phyloP scores from a whole-genome alignment of 2,329 filamentous ascomycete species.

The Colletotrichum falcatum region DNA sequence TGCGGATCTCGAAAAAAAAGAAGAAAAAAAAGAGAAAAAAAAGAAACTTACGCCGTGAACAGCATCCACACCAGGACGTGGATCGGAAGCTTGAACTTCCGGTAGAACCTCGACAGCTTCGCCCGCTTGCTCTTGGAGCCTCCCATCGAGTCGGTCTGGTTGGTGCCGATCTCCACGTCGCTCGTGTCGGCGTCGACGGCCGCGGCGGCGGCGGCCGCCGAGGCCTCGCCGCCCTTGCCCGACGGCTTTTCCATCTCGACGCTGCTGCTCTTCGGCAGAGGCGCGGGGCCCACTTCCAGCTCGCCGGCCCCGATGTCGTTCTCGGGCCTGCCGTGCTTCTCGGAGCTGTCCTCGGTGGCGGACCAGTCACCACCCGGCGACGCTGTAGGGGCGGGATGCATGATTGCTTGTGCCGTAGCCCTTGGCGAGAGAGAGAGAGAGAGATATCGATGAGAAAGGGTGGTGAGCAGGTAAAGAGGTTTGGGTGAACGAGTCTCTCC shows the following conservation, averaged over 20 bases:
- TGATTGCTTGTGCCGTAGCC: constrained; percentile 15
- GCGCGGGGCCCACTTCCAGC: not conserved
- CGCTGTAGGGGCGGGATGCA: constrained; percentile 16
- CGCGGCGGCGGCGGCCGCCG: not conserved
- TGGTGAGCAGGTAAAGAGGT: constrained; percentile 5
- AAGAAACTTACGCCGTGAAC: constrained; percentile 29
- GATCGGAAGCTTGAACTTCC: constrained; percentile 26
- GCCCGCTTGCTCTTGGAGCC: constrained; percentile 14
- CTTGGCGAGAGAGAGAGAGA: not conserved
- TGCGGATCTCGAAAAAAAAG: not conserved
- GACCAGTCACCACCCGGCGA: constrained; percentile 15
- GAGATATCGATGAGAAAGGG: not conserved
- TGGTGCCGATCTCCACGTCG: constrained; percentile 27
- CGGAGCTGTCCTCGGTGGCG: not conserved
- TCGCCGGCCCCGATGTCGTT: constrained; percentile 7
- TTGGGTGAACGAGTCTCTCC: not conserved
- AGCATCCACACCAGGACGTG: constrained; percentile 30
- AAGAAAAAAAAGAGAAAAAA: not conserved
- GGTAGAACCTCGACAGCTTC: constrained; percentile 5
- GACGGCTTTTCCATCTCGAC: not conserved
- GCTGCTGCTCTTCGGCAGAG: not conserved
- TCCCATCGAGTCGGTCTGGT: constrained; percentile 11
- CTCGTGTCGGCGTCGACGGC: constrained; percentile 5
- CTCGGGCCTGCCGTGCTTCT: constrained; percentile 15
- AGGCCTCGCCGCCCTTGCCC: not conserved